Conservation (phyloP, 371 early-diverging fungal species). For the Mortierella sp. region DNA sequence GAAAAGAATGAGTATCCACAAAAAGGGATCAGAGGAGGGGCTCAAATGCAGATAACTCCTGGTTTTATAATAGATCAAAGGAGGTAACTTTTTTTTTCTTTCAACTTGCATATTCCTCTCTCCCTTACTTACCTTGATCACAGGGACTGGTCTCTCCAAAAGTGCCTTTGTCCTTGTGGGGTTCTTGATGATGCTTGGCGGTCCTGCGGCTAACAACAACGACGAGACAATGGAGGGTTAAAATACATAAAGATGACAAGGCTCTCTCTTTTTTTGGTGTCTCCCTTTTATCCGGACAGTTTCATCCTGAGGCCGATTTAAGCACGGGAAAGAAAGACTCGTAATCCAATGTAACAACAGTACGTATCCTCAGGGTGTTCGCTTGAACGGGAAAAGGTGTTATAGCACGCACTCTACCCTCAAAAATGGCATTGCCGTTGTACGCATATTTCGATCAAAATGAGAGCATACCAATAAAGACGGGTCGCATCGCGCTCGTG, state of each 20-base stretch:
- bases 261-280: no score
- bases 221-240: background rate
- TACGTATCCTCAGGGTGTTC: no score
- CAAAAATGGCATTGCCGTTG: background rate
- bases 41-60: background rate
- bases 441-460: background rate
- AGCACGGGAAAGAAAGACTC: no score
- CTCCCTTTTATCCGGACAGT: no score
- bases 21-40: background rate
- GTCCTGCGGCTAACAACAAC: constrained; percentile 38
- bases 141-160: constrained; percentile 45
- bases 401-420: background rate
- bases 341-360: no score
- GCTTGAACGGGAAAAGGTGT: background rate
- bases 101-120: background rate
- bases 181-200: constrained; percentile 45
- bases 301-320: no score
- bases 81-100: background rate
- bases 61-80: background rate
- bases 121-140: constrained; percentile 41
- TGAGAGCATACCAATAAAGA: constrained; percentile 34
- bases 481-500: constrained; percentile 27
- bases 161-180: constrained; percentile 38
- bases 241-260: background rate
- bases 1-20: background rate